Percentiles rank a stretch among this genome's conserved stretches.
Conservation (phyloP, 2,329 filamentous ascomycete genomes). For the Pseudogymnoascus sp. region DNA sequence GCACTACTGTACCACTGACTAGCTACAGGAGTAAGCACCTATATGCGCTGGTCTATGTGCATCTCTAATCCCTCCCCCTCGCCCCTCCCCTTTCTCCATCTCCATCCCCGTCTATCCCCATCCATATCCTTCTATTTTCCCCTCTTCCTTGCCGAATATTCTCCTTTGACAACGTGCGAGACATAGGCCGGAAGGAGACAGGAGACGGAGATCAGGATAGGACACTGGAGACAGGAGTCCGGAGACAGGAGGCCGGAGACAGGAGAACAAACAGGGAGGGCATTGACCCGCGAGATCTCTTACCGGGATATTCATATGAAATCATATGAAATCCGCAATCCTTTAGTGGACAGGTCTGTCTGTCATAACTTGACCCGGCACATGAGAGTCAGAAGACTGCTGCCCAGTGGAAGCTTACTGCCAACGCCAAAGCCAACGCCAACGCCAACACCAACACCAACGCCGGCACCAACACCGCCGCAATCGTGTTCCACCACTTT, state of each 20-base stretch:
- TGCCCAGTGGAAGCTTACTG: not conserved
- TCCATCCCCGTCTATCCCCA: not conserved
- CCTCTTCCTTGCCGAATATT: conserved; percentile 6
- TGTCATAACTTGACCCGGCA: not conserved
- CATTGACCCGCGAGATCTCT: not conserved
- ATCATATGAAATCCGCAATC: not conserved
- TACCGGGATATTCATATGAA: not conserved
- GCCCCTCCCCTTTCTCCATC: not conserved
- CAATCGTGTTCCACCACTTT: not conserved
- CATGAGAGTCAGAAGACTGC: not conserved
- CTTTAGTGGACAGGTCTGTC: not conserved
- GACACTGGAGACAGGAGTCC: not conserved
- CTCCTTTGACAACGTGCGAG: not conserved
- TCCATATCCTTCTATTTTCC: not conserved
- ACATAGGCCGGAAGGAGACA: not conserved
- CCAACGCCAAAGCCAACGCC: not conserved
- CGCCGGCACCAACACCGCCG: not conserved
- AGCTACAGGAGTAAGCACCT: conserved; percentile 1
- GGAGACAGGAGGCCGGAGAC: not conserved
- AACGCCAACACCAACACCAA: not conserved
- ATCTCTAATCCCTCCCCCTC: not conserved
- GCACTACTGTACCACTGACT: conserved; percentile 1
- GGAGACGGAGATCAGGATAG: not conserved
- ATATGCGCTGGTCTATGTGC: not conserved
- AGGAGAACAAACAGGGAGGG: not conserved